Evolutionary conservation across 352 stramenopile genomes (phyloP), one percentile per base, ranked within the genome.

Genomic region (Pythium utonaiense): DNA sequence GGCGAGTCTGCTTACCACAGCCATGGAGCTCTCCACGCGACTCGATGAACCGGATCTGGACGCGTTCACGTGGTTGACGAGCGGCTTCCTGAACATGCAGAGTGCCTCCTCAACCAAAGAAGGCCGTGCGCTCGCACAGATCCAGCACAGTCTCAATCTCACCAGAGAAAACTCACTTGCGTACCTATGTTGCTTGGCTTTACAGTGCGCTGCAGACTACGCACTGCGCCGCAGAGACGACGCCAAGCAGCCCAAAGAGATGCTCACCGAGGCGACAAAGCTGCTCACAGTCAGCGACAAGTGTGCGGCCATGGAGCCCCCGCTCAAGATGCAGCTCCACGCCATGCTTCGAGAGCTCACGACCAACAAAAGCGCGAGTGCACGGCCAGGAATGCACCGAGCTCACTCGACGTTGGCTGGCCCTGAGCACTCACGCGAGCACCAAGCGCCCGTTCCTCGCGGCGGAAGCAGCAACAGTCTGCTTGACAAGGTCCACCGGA

Each of bases 41-140:
- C 65, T 84, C 0, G 72, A 84, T 33, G 75, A 84, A 19, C 75
- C 75, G 0, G 75, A 84, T 54, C 51, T 84, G 36, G 51, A 67
- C 33, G 63, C 70, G 3, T 67, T 84, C 33, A 70, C 75, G 42
- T 84, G 70, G 75, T 62, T 84, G 31, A 62, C 67, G 3, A 80
- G 73, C 31, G 75, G 69, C 0, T 80, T 75, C 57, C 74, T 83
- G 34, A 79, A 83, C 31, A 40, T 74, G 1, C 63, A 77, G 16
- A 54, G 59, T 1, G 30, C 59, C 12, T 41, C 33, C 3, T 7
- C 9, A 24, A 52, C 10, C 21, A 62, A 64, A 55, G 42, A 67
- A 24, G 45, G 53, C 5, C 53, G 79, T 12, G 72, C 70, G 6
- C 56, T 70, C 14, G 52, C 51, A 0, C 73, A 84, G 58, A 51